A percentile compares a stretch with the other conserved stretches of the same genome.
Evolutionary conservation across 1,139 yeast genomes (phyloP).

Genomic region (Suhomyces anneliseae): DNA sequence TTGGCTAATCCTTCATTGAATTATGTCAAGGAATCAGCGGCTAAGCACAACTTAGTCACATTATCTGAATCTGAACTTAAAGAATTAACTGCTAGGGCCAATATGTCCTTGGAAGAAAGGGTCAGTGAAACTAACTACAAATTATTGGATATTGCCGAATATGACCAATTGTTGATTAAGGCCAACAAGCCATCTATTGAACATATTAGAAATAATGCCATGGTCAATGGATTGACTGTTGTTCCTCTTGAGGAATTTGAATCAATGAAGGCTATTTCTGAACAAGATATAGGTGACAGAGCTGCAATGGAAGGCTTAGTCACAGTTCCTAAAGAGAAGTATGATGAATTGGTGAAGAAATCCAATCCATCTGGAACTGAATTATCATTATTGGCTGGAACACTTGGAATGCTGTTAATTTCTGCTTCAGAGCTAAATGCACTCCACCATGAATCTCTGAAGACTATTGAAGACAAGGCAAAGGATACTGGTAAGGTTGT

Average conservation of each 20-base stretch:
- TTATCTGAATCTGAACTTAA: slow-evolving; percentile 16
- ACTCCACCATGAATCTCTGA: slow-evolving; percentile 14
- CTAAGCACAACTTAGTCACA: slow-evolving; percentile 13
- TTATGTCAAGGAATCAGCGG: slow-evolving; percentile 4
- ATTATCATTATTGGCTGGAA: slow-evolving; percentile 22
- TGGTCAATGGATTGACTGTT: slow-evolving; percentile 28
- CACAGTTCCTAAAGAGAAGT: slow-evolving; percentile 11
- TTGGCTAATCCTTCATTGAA: slow-evolving; percentile 13
- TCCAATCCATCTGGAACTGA: slow-evolving; percentile 21
- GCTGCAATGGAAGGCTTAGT: slow-evolving; percentile 16
- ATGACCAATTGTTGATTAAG: slow-evolving; percentile 32
- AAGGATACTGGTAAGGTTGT: slow-evolving; percentile 27
- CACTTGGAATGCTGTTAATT: slow-evolving; percentile 22
- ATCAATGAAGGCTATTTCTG: slow-evolving; percentile 15
- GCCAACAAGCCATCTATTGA: slow-evolving; percentile 43
- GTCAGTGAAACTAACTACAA: slow-evolving; percentile 26
- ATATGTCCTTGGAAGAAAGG: slow-evolving; percentile 23
- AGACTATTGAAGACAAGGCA: slow-evolving; percentile 19
- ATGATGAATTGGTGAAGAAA: slow-evolving; percentile 11
- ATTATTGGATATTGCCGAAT: slow-evolving; percentile 25
- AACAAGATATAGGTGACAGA: slow-evolving; percentile 8
- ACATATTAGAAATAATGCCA: slow-evolving; percentile 28
- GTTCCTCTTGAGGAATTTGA: slow-evolving; percentile 28
- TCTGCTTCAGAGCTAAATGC: slow-evolving; percentile 21
- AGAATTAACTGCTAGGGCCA: slow-evolving; percentile 10